phyloP scores from a whole-genome alignment of 805 yeast species.

The Ogataea pilisensis region DNA sequence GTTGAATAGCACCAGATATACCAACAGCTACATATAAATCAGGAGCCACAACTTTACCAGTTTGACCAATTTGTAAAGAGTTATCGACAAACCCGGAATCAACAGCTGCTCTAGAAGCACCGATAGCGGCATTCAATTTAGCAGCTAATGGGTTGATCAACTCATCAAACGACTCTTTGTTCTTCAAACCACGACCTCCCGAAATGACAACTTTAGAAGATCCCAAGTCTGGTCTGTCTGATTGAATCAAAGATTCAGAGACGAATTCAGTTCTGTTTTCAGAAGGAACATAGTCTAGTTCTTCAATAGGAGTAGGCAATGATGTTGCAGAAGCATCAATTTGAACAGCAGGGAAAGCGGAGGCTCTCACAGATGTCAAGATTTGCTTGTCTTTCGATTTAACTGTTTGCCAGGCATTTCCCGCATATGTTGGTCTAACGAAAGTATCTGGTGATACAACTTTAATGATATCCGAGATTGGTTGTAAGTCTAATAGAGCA shows the following conservation, averaged over 20 bases:
- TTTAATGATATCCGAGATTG: conserved; percentile 74
- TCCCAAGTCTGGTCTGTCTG: conserved; percentile 88
- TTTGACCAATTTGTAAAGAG: conserved; percentile 95
- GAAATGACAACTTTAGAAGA: conserved; percentile 79
- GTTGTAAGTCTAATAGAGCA: conserved; percentile 82
- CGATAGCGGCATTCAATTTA: conserved; percentile 84
- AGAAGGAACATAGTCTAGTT: conserved; percentile 37
- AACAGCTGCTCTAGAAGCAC: conserved; percentile 98
- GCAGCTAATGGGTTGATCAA: conserved; percentile 80
- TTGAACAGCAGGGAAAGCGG: conserved; percentile 60
- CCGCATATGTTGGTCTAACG: conserved; percentile 93
- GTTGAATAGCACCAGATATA: conserved; percentile 96
- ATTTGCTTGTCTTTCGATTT: conserved; percentile 61
- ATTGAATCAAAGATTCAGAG: conserved; percentile 65
- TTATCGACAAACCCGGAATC: conserved; percentile 95
- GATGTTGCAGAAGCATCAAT: conserved; percentile 30
- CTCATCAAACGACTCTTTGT: conserved; percentile 79
- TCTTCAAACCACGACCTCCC: conserved; percentile 93
- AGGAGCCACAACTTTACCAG: conserved; percentile 97
- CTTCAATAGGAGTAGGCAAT: conserved; percentile 41
- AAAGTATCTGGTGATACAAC: conserved; percentile 68
- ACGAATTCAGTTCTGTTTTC: conserved; percentile 56
- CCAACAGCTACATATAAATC: conserved; percentile 92
- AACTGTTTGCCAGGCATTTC: conserved; percentile 85
- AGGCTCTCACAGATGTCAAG: conserved; percentile 74